Evolutionary conservation across 2,329 filamentous ascomycete species (phyloP), one percentile per base, ranked within the genome.

Genomic region (Neonectria faginata): DNA sequence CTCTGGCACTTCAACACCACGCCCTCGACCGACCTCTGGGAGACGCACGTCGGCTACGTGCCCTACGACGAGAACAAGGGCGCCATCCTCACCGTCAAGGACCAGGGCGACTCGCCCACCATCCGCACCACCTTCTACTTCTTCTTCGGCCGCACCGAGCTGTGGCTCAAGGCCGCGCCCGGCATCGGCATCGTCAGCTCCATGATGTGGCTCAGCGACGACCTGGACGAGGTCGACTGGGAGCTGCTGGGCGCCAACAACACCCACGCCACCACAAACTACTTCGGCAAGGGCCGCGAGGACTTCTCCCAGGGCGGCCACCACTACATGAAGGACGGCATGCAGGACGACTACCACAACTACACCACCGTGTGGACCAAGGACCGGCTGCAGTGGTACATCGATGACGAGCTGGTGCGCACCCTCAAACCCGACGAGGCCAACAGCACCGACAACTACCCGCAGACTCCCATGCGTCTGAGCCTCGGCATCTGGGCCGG

Each of bases 191-290:
- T 97, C 67, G 88, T 97, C 72, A 93, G 90, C 74, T 89, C 92
- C 66, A 90, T 97, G 74, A 94, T 97, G 76, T 85, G 95, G 78
- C 85, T 96, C 69, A 95, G 91, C 55, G 91, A 96, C 71, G 90
- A 94, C 72, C 85, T 95, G 14, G 94, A 97, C 76, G 93, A 97
- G 79, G 89, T 97, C 44, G 94, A 97, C 75, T 95, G 92, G 88
- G 92, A 96, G 76, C 92, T 92, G 74, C 85, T 93, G 63, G 92
- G 92, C 50, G 85, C 85, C 61, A 90, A 92, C 74, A 79, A 81
- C 60, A 87, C 83, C 16, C 79, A 84, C 36, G 91, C 87, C 9
- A 85, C 92, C 71, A 90, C 88, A 70, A 94, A 95, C 82, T 95
- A 91, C 80, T 95, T 92, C 73, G 90, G 92, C 77, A 93, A 94